These are phyloP conservation scores for Stagonosporopsis cucurbitacearum DNA, from an alignment of 2,329 filamentous ascomycete species.

Conservation along the genomic window DNA sequence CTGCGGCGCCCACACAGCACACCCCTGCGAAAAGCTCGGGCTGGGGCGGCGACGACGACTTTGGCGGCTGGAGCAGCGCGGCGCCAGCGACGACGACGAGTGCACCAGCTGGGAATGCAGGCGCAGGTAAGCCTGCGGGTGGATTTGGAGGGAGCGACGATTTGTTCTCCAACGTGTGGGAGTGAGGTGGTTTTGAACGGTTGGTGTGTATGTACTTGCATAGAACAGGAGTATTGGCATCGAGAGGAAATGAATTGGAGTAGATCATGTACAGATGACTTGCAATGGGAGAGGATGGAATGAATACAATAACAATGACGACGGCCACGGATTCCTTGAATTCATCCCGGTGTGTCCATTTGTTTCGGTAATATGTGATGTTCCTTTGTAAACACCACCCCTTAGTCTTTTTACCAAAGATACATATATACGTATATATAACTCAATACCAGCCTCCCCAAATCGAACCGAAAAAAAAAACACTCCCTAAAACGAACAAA, in stretches of 20 bases:
- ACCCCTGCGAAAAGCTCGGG: constrained; percentile 57
- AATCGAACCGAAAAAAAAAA: too few species aligned
- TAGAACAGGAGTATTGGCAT: constrained; percentile 10
- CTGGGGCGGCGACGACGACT: constrained; percentile 79
- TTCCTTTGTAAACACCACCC: too few species aligned
- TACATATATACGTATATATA: too few species aligned
- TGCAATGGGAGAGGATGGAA: neutral
- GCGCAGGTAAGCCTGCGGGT: constrained; percentile 56
- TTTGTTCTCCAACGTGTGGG: constrained; percentile 95
- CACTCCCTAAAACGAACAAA: too few species aligned
- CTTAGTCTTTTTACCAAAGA: too few species aligned
- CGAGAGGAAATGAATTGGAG: neutral
- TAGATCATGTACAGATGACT: constrained; percentile 1
- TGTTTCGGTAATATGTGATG: too few species aligned
- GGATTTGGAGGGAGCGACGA: constrained; percentile 71
- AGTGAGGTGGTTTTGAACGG: constrained; percentile 55
- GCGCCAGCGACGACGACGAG: constrained; percentile 55
- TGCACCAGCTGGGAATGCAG: neutral
- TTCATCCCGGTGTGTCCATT: too few species aligned
- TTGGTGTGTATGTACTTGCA: constrained; percentile 12
- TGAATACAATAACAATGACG: neutral
- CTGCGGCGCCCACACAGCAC: constrained; percentile 44
- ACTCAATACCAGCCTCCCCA: too few species aligned
- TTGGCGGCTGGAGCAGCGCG: constrained; percentile 90
- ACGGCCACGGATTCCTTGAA: too few species aligned